Evolutionary conservation across 805 yeast genomes (phyloP).

Genomic region (Sugiyamaella boreocaroliniensis): DNA sequence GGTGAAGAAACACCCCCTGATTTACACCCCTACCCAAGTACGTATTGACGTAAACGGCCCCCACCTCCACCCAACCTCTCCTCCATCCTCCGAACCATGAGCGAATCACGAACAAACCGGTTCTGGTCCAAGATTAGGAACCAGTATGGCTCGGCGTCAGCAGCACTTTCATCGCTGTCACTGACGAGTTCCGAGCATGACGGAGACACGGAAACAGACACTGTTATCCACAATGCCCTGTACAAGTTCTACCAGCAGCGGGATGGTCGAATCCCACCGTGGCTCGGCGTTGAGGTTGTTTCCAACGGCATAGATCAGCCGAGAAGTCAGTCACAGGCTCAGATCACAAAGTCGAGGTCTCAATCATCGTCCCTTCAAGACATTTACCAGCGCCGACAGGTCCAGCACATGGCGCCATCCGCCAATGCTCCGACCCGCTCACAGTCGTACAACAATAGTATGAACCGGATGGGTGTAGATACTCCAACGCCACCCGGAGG

Average conservation of each 20-base stretch:
- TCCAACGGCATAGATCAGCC: constrained; percentile 1
- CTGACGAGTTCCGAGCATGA: constrained; percentile 34
- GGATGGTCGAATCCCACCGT: constrained; percentile 24
- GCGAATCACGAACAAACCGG: background rate
- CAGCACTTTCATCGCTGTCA: constrained; percentile 25
- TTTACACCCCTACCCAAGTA: background rate
- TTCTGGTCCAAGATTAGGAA: constrained; percentile 28
- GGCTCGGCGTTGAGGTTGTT: constrained; percentile 26
- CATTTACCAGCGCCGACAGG: constrained; percentile 16
- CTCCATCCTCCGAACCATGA: background rate
- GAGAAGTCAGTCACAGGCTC: background rate
- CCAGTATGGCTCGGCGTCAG: constrained; percentile 22
- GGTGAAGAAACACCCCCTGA: background rate
- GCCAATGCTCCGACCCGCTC: background rate
- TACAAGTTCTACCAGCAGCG: constrained; percentile 35
- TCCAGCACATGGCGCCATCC: background rate
- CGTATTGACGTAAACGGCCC: background rate
- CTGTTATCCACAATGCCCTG: constrained; percentile 41
- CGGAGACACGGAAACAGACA: constrained; percentile 37
- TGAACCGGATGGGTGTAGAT: background rate
- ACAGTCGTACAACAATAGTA: background rate
- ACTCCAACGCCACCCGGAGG: background rate
- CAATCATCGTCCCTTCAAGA: constrained; percentile 16
- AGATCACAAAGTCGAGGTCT: constrained; percentile 3
- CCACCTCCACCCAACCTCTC: background rate